Conservation (phyloP, 345 rosid genomes). For the Rhodamnia argentea region DNA sequence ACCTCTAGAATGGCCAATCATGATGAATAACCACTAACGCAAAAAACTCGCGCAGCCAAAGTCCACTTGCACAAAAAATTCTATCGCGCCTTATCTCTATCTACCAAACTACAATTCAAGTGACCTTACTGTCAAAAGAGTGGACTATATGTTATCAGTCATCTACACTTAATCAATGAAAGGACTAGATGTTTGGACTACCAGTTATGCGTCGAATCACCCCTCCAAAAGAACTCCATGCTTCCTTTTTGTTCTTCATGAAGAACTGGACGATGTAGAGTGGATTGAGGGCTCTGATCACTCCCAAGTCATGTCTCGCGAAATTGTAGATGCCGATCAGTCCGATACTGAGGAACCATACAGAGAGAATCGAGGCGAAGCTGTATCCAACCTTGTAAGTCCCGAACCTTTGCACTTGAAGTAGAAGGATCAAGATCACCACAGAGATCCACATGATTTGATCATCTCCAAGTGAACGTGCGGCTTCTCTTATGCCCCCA, state of each 20-base stretch:
- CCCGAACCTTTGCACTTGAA: conserved; percentile 18
- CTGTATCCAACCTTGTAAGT: conserved; percentile 14
- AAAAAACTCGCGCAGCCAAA: not conserved
- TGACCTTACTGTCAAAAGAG: too few species aligned
- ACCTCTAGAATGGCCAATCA: not conserved
- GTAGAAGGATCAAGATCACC: conserved; percentile 7
- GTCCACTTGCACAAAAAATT: not conserved
- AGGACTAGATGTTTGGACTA: too few species aligned
- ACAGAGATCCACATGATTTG: conserved; percentile 21
- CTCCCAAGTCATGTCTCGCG: conserved; percentile 4
- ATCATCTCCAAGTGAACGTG: not conserved
- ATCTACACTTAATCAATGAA: too few species aligned
- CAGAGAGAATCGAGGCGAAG: conserved; percentile 12
- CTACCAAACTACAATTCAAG: not conserved
- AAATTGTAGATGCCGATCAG: conserved; percentile 15
- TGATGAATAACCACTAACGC: not conserved
- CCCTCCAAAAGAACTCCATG: conserved; percentile 21
- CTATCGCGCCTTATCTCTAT: not conserved
- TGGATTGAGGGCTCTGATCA: conserved; percentile 16
- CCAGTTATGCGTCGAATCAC: too few species aligned
- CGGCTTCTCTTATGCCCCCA: conserved; percentile 15
- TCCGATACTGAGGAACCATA: conserved; percentile 13
- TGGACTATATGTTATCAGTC: too few species aligned
- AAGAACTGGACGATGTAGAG: conserved; percentile 10
- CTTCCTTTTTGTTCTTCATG: conserved; percentile 7